Conservation (phyloP, 2,329 filamentous ascomycete species). For the Piedraia hortae region DNA sequence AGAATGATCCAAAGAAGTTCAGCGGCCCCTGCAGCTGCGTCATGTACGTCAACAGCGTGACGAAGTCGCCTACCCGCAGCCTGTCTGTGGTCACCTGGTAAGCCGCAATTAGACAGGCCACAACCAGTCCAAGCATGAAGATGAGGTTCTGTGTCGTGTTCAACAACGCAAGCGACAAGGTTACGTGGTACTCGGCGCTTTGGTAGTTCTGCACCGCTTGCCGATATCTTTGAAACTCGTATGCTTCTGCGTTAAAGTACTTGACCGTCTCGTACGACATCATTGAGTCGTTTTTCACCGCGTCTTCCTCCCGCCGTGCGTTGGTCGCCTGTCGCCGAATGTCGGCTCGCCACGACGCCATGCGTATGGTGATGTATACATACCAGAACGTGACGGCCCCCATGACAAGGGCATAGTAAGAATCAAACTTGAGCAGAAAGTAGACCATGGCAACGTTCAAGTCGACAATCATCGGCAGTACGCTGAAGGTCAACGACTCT, state of each 20-base stretch:
- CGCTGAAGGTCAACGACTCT: conserved; percentile 86
- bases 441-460: conserved; percentile 61
- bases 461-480: conserved; percentile 84
- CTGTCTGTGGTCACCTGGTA: conserved; percentile 37
- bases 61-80: conserved; percentile 37
- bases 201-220: conserved; percentile 29
- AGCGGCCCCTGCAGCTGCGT: conserved; percentile 42
- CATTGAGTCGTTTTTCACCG: conserved; percentile 96
- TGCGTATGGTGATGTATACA: conserved; percentile 81
- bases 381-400: conserved; percentile 85
- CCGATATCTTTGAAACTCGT: conserved; percentile 30
- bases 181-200: conserved; percentile 27
- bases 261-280: conserved; percentile 76
- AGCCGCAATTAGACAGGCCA: conserved; percentile 42
- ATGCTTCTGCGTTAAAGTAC: conserved; percentile 33
- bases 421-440: conserved; percentile 54
- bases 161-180: conserved; percentile 28
- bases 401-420: conserved; percentile 72
- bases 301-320: conserved; percentile 78
- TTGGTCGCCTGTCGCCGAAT: conserved; percentile 87
- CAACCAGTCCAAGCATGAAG: conserved; percentile 35
- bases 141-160: conserved; percentile 35
- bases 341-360: conserved; percentile 79
- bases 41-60: conserved; percentile 48
- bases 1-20: conserved; percentile 71